These are phyloP conservation scores for Naganishia onofrii DNA, from an alignment of 768 basidiomycete species.

Conservation along the genomic window DNA sequence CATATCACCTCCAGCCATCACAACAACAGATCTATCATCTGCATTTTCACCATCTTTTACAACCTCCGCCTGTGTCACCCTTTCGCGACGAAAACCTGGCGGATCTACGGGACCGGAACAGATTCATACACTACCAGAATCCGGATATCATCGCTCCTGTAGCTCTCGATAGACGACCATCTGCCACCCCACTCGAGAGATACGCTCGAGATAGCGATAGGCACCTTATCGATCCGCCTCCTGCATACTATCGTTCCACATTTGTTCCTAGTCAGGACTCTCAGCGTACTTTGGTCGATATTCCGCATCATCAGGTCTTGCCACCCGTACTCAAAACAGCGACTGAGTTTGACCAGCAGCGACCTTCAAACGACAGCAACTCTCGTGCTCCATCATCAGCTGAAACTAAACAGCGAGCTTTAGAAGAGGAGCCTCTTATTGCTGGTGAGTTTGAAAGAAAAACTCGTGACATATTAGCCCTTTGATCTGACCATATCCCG, in stretches of 20 bases:
- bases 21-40: conserved; percentile 13
- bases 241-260: background rate
- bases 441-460: background rate
- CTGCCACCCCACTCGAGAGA: background rate
- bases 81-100: background rate
- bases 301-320: background rate
- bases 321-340: background rate
- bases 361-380: background rate
- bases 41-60: conserved; percentile 5
- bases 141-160: conserved; percentile 7
- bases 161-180: conserved; percentile 2
- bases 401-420: background rate
- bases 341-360: background rate
- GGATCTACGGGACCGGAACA: background rate
- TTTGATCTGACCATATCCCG: background rate
- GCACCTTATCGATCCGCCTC: background rate
- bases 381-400: background rate
- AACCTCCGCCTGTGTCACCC: background rate
- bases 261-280: background rate
- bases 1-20: background rate
- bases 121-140: background rate
- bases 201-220: conserved; percentile 1
- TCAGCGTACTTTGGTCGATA: conserved; percentile 13
- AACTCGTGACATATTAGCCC: background rate
- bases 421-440: background rate